Evolutionary conservation across 192 early-diverging fungal species (phyloP).

Genomic region (Backusella luteola): DNA sequence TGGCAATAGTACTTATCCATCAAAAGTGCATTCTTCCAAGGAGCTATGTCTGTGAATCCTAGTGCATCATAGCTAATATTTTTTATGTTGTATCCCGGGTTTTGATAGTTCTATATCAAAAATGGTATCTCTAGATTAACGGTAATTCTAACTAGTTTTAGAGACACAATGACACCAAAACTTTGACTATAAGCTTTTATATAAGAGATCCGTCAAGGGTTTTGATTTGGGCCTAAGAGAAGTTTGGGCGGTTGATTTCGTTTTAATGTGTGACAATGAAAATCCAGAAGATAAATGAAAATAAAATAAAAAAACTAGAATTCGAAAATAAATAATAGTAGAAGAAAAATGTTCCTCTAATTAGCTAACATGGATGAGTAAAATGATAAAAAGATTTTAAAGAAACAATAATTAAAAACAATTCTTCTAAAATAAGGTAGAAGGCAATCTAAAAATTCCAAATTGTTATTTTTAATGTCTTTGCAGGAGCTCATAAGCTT

Average conservation of each 20-base stretch:
- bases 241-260: neutral
- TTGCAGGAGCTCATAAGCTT: neutral
- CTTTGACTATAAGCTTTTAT: neutral
- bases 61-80: neutral
- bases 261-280: neutral
- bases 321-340: neutral
- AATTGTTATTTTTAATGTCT: conserved; percentile 1
- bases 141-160: neutral
- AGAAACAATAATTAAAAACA: neutral
- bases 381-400: neutral
- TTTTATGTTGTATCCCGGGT: neutral
- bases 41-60: neutral
- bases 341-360: neutral
- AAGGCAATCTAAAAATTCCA: neutral
- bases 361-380: neutral
- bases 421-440: conserved; percentile 1
- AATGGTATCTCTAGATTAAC: neutral
- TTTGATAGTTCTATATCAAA: neutral
- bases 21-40: neutral
- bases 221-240: neutral
- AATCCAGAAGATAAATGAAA: neutral
- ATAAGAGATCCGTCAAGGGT: neutral
- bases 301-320: neutral
- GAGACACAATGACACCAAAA: neutral
- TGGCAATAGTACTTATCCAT: neutral